These are phyloP conservation scores for Dioscorea cayenensis DNA, from an alignment of 116 monocot genomes.

Conservation along the genomic window DNA sequence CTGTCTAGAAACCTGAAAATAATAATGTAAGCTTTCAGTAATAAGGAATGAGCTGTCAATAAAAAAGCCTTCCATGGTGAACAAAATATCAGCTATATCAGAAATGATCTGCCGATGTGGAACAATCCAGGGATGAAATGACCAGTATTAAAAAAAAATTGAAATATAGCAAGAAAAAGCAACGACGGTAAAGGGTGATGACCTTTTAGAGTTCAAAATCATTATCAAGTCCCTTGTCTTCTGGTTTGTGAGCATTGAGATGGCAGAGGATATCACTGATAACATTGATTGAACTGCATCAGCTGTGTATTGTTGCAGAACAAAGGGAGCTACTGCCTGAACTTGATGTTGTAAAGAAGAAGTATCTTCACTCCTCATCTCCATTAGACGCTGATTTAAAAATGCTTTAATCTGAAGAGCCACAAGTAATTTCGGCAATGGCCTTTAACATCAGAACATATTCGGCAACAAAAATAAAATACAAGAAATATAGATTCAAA, in stretches of 20 bases:
- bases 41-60: no score
- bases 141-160: neutral
- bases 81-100: neutral
- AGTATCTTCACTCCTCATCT: constrained; percentile 81
- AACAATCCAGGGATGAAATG: neutral
- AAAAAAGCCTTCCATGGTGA: no score
- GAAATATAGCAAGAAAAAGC: neutral
- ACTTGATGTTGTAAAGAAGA: constrained; percentile 92
- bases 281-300: constrained; percentile 61
- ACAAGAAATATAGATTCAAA: no score
- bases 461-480: neutral
- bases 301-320: constrained; percentile 73
- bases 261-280: constrained; percentile 51
- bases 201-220: constrained; percentile 98
- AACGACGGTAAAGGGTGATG: neutral
- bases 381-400: constrained; percentile 70
- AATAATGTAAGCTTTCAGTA: no score
- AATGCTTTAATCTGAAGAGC: constrained; percentile 75
- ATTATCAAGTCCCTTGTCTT: constrained; percentile 94
- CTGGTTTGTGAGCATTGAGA: constrained; percentile 74
- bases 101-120: neutral
- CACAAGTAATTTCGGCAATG: neutral
- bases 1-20: constrained; percentile 75
- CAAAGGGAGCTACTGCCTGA: constrained; percentile 86
- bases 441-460: neutral